Evolutionary conservation across 2,329 filamentous ascomycete species (phyloP).

Genomic region (Monilinia polystroma): DNA sequence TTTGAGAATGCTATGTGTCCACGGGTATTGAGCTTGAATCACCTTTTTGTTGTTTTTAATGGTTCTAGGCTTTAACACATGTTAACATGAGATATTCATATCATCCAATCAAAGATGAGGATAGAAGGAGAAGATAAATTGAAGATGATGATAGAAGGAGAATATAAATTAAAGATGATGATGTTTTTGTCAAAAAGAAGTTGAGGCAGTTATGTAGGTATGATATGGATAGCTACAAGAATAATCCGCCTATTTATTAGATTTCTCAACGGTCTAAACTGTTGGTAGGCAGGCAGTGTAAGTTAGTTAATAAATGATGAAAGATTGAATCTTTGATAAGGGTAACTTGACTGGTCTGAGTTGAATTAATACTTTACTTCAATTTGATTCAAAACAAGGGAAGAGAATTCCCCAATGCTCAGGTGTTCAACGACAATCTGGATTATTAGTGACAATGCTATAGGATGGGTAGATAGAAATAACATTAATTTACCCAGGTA

Average conservation of each 20-base stretch:
- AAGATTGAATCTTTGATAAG: neutral
- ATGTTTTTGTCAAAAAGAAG: too few relatives aligned
- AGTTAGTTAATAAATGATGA: neutral
- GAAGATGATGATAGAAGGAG: too few relatives aligned
- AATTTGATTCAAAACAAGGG: neutral
- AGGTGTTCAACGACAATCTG: neutral
- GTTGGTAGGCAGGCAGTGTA: neutral
- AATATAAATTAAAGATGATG: too few relatives aligned
- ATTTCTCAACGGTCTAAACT: neutral
- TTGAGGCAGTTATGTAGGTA: neutral
- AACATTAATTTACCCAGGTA: neutral
- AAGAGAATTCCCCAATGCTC: neutral
- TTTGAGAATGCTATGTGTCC: slow-evolving; percentile 2
- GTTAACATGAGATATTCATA: neutral
- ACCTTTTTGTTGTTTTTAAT: neutral
- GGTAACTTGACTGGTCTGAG: neutral
- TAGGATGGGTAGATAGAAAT: neutral
- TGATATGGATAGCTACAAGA: neutral
- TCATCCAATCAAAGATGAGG: neutral
- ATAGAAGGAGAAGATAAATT: neutral
- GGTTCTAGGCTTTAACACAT: neutral
- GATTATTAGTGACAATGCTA: neutral
- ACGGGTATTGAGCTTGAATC: neutral
- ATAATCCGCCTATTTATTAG: neutral
- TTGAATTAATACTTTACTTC: neutral